Conservation (phyloP, 148 eudicot genomes). For the Chenopodium album region DNA sequence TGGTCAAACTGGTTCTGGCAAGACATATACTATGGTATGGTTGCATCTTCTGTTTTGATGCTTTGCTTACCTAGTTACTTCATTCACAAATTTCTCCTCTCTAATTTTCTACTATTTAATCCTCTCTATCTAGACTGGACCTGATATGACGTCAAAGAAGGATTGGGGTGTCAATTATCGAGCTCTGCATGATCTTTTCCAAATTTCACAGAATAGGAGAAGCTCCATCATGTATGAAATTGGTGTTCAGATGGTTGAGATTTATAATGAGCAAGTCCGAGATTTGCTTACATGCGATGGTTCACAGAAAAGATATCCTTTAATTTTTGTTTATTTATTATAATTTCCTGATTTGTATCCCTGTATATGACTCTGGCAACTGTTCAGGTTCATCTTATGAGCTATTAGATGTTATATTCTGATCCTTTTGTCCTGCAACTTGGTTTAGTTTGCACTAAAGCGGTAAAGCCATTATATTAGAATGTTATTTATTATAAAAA, state of each 20-base stretch:
- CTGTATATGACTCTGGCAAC: neutral
- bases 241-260: slow-evolving; percentile 91
- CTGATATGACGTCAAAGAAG: slow-evolving; percentile 54
- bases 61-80: neutral
- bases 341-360: neutral
- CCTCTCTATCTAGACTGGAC: slow-evolving; percentile 55
- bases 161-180: slow-evolving; percentile 94
- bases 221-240: slow-evolving; percentile 67
- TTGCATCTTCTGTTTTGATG: slow-evolving; percentile 5
- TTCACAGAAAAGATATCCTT: slow-evolving; percentile 86
- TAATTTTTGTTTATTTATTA: neutral
- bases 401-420: neutral
- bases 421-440: neutral
- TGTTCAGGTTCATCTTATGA: neutral
- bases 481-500: neutral
- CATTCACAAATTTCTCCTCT: neutral
- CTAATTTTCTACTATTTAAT: slow-evolving; percentile 8
- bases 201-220: slow-evolving; percentile 66
- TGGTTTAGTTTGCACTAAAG: neutral
- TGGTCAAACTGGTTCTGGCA: slow-evolving; percentile 95
- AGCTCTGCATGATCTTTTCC: slow-evolving; percentile 82
- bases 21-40: slow-evolving; percentile 91
- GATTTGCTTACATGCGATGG: slow-evolving; percentile 63
- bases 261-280: slow-evolving; percentile 94
- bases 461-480: neutral